Percentiles rank a stretch among this genome's conserved stretches.
Evolutionary conservation across 495 filamentous ascomycete species (phyloP).

Genomic region (Jackrogersella minutella): DNA sequence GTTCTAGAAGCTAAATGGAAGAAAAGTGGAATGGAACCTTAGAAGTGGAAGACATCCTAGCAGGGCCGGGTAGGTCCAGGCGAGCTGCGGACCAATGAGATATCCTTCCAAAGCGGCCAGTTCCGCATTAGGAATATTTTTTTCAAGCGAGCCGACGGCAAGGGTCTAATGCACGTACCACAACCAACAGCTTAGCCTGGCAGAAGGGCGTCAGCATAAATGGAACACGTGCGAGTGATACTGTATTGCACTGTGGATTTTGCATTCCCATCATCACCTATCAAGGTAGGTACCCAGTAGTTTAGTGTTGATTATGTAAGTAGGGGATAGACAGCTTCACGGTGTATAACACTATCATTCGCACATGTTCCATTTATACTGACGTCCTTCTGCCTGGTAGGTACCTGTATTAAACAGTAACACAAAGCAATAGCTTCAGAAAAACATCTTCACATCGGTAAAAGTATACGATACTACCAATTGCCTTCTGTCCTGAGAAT

Average conservation of each 20-base stretch:
- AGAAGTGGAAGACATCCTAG: neutral
- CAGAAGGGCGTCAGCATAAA: no score
- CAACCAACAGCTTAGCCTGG: neutral
- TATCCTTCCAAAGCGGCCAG: slow-evolving; percentile 13
- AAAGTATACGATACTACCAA: neutral
- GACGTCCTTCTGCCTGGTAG: no score
- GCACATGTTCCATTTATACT: no score
- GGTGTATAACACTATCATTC: no score
- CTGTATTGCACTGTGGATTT: no score
- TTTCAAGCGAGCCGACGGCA: slow-evolving; percentile 9
- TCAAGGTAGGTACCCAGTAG: no score
- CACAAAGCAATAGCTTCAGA: no score
- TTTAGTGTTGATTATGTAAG: no score
- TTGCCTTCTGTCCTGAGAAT: neutral
- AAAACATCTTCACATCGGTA: neutral
- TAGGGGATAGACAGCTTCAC: no score
- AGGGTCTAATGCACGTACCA: slow-evolving; percentile 17
- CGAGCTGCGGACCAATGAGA: slow-evolving; percentile 28
- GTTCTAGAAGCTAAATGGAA: slow-evolving; percentile 25
- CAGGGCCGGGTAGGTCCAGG: slow-evolving; percentile 32
- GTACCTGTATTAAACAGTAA: no score
- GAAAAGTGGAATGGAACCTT: slow-evolving; percentile 16
- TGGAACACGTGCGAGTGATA: no score
- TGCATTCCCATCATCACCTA: neutral
- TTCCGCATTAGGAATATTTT: slow-evolving; percentile 40